Evolutionary conservation across 2,329 filamentous ascomycete species (phyloP).

Genomic region (Diaporthe caulivora): DNA sequence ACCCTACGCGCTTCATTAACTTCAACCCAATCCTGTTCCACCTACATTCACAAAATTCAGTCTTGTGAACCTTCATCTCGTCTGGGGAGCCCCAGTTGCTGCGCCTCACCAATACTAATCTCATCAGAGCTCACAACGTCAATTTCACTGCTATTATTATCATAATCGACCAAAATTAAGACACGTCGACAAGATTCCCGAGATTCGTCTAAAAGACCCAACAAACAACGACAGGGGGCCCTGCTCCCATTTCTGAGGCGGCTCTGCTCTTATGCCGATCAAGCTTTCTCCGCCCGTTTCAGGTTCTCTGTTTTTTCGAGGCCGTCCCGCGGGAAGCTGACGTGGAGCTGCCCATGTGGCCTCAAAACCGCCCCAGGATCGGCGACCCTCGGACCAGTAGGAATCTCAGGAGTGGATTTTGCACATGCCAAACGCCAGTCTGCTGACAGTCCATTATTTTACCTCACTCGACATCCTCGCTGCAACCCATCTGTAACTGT

Average conservation of each 20-base stretch:
- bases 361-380: not conserved
- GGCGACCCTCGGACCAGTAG: not conserved
- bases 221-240: not conserved
- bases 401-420: not conserved
- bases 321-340: not conserved
- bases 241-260: constrained; percentile 2
- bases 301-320: constrained; percentile 2
- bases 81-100: not conserved
- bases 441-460: not conserved
- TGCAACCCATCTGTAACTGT: not conserved
- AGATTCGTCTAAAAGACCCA: not conserved
- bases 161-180: not conserved
- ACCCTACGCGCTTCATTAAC: constrained; percentile 9
- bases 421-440: not conserved
- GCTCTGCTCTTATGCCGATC: constrained; percentile 22
- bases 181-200: not conserved
- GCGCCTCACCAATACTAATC: not conserved
- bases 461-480: not conserved
- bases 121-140: not conserved
- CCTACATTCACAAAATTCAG: not conserved
- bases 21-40: constrained; percentile 14
- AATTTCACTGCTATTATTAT: not conserved
- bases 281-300: constrained; percentile 17
- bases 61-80: constrained; percentile 13
- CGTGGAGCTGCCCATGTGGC: constrained; percentile 14